These are phyloP conservation scores for Hypoxylon sp. DNA, from an alignment of 2,329 filamentous ascomycete species.

Conservation along the genomic window DNA sequence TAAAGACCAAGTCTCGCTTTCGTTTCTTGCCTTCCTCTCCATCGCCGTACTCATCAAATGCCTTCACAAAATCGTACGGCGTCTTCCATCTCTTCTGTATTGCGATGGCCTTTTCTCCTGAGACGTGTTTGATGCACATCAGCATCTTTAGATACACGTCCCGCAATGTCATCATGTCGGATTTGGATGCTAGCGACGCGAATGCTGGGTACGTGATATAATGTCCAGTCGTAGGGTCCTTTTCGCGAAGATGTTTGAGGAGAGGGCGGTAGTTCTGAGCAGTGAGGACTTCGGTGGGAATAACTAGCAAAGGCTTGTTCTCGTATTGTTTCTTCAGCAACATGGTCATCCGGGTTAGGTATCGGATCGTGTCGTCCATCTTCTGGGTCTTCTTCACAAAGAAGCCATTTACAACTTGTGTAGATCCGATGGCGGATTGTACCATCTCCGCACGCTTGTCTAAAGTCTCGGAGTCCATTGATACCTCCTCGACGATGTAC, in stretches of 20 bases:
- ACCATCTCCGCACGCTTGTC: constrained; percentile 72
- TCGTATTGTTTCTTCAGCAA: constrained; percentile 73
- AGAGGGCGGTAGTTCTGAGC: constrained; percentile 71
- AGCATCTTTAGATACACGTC: constrained; percentile 86
- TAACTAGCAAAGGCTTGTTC: constrained; percentile 63
- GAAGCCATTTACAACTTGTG: constrained; percentile 80
- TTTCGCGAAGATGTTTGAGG: constrained; percentile 65
- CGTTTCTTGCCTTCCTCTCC: constrained; percentile 62
- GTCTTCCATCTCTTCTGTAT: constrained; percentile 83
- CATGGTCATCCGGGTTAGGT: constrained; percentile 75
- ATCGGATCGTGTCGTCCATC: constrained; percentile 80
- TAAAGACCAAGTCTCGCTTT: constrained; percentile 67
- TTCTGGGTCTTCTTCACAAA: constrained; percentile 80
- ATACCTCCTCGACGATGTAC: constrained; percentile 80
- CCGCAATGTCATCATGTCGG: constrained; percentile 74
- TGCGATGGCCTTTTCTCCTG: constrained; percentile 79
- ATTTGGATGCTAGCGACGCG: constrained; percentile 76
- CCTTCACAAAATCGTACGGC: constrained; percentile 74
- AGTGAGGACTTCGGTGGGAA: constrained; percentile 71
- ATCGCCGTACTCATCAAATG: constrained; percentile 65
- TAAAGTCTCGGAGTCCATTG: constrained; percentile 62
- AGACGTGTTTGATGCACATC: constrained; percentile 80
- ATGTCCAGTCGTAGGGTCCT: constrained; percentile 59
- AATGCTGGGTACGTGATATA: constrained; percentile 77
- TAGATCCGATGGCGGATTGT: constrained; percentile 76